Evolutionary conservation across 2,329 filamentous ascomycete species (phyloP), one percentile per base, ranked within the genome.

Genomic region (Fonsecaea pugnacius): DNA sequence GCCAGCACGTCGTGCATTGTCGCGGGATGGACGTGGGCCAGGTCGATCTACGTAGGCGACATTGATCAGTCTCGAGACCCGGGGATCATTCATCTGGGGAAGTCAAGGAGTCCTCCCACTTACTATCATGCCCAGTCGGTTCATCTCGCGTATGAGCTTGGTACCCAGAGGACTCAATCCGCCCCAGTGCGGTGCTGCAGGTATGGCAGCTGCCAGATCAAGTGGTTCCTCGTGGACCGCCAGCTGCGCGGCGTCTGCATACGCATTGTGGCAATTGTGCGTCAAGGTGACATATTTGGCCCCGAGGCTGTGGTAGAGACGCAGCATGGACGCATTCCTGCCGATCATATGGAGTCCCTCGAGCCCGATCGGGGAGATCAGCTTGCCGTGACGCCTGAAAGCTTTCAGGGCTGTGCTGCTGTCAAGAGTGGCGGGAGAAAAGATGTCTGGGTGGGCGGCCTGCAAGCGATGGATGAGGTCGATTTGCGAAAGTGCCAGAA

Each of bases 261-360:
- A 96, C 52, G 82, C 84, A 77, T 96, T 98, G 76, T 96, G 91
- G 78, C 93, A 97, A 76, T 96, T 96, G 80, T 96, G 93, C 1
- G 91, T 96, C n/a, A 97, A 79, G 0, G 93, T 97, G n/a, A 88
- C 87, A 73, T 97, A 97, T 57, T 91, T 87, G 3, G 93, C 92
- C 1, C 93, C 94, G 1, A 96, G 82, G 1, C 83, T 80, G 75
- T 95, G 82, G 76, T 89, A 96, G 21, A 86, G 82, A 4, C 94
- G 87, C 9, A 97, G 81, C 62, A 87, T 92, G 43, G 89, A 83
- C 8, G 78, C 68, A 12, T 75, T 91, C 78, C 96, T 96, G 64
- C 92, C 93, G 71, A 97, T 96, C 73, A 96, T 93, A 74, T 98
- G 94, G 5, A 97, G 84, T 4, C 94, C 94, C 78, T 96, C 92